Evolutionary conservation across 2,329 filamentous ascomycete genomes (phyloP), one percentile per base, ranked within the genome.

Genomic region (Metarhizium album): DNA sequence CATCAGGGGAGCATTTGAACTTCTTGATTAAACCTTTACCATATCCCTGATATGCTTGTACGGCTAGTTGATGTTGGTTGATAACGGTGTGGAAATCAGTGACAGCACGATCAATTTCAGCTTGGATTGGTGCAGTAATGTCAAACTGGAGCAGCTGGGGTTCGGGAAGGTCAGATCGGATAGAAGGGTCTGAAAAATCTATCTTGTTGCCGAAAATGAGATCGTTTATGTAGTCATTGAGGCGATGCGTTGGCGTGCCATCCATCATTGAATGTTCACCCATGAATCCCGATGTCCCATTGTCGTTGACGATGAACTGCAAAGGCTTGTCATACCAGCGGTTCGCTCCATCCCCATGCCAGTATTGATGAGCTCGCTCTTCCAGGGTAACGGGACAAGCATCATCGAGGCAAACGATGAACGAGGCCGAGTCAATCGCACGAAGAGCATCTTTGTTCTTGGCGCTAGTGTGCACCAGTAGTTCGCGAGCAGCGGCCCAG

Each of bases 221-320:
- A 65, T 87, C 83, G 73, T 91, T 94, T 65, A 94, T 79, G 64
- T 90, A 93, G 76, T 98, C 93, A 69, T 96, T 98, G 16, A 98
- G 79, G 43, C 94, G 86, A 71, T 97, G 93, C 2, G 94, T 98
- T 1, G 94, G 90, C 6, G 93, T 98, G 57, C 94, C 93, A 66
- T 98, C 93, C 94, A 98, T 98, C 93, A 98, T 97, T 62, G 87
- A 94, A 78, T 98, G 93, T 73, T 98, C 93, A 63, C 93, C 93
- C 78, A 90, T 91, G 78, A 98, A 98, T 54, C 93, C 93, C 2
- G 93, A 87, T 7, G 93, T 95, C 60, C 93, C 93, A 67, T 98
- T 98, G 67, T 98, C 90, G 70, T 95, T 96, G 73, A 98, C 69
- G 66, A 98, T 95, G 73, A 98, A 97, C 71, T 98, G 91, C 49